Conservation (phyloP, 306 rosid genomes). For the Sechiopsis laciniata region DNA sequence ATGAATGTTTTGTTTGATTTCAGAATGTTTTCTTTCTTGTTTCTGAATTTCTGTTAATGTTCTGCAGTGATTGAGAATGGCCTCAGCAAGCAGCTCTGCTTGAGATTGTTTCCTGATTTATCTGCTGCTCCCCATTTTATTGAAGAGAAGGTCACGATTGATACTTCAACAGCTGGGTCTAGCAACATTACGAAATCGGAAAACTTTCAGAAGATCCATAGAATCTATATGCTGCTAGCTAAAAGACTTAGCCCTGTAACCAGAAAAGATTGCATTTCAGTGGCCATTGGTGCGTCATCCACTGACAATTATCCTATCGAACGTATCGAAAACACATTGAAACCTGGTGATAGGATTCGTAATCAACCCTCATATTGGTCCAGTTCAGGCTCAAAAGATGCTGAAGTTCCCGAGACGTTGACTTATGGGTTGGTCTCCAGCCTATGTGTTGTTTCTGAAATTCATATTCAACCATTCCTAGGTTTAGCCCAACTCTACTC, state of each 20-base stretch:
- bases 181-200: slow-evolving; percentile 31
- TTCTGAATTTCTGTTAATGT: slow-evolving; percentile 22
- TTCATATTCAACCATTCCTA: slow-evolving; percentile 52
- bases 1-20: background rate
- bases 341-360: slow-evolving; percentile 36
- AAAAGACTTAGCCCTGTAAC: slow-evolving; percentile 31
- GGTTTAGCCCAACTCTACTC: slow-evolving; percentile 37
- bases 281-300: slow-evolving; percentile 52
- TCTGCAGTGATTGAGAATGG: slow-evolving; percentile 58
- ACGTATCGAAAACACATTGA: slow-evolving; percentile 44
- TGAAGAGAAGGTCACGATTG: slow-evolving; percentile 40
- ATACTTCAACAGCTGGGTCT: slow-evolving; percentile 24
- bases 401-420: slow-evolving; percentile 48
- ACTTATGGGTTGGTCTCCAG: slow-evolving; percentile 41
- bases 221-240: slow-evolving; percentile 43
- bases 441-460: slow-evolving; percentile 51
- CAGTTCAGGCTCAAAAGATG: slow-evolving; percentile 51
- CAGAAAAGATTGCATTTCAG: slow-evolving; percentile 40
- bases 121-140: slow-evolving; percentile 28
- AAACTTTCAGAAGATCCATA: slow-evolving; percentile 43
- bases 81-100: slow-evolving; percentile 48
- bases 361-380: slow-evolving; percentile 57
- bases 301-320: slow-evolving; percentile 53
- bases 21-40: slow-evolving; percentile 22
- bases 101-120: slow-evolving; percentile 53